Percentiles rank a stretch among this genome's conserved stretches.
phyloP scores from a whole-genome alignment of 2,329 filamentous ascomycete species.

The Fusarium vanettenii region DNA sequence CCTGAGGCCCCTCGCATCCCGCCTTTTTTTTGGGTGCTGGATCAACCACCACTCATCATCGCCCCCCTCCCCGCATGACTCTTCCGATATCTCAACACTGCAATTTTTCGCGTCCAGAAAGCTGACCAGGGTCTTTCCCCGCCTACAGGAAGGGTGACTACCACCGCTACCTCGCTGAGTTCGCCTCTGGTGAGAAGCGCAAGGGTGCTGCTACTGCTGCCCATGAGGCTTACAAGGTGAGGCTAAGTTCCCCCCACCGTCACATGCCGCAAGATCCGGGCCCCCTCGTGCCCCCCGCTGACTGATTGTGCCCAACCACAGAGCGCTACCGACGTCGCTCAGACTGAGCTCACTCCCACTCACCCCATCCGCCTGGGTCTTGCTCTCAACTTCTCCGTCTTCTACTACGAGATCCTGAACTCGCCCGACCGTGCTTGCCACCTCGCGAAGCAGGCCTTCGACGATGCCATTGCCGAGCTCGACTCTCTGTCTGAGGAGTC shows the following conservation, averaged over 20 bases:
- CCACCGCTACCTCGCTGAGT: constrained; percentile 95
- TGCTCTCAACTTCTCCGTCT: constrained; percentile 98
- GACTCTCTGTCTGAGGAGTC: constrained; percentile 98
- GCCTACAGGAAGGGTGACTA: constrained; percentile 90
- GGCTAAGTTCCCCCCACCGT: constrained; percentile 42
- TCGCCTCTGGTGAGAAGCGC: constrained; percentile 91
- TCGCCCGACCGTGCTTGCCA: constrained; percentile 98
- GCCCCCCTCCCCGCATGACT: constrained; percentile 13
- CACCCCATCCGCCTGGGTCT: constrained; percentile 98
- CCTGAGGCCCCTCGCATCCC: constrained; percentile 32
- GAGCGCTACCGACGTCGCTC: constrained; percentile 98
- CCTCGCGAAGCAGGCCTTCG: constrained; percentile 98
- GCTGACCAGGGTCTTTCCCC: constrained; percentile 51
- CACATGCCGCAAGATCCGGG: constrained; percentile 44
- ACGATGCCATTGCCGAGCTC: constrained; percentile 97
- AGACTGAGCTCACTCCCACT: constrained; percentile 96
- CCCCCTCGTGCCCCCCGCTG: constrained; percentile 28
- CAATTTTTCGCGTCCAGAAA: constrained; percentile 9
- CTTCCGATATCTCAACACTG: constrained; percentile 1
- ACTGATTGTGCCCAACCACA: constrained; percentile 51
- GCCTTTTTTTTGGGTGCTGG: constrained; percentile 21
- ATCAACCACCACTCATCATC: constrained; percentile 19
- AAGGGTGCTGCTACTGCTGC: constrained; percentile 88
- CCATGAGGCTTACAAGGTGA: constrained; percentile 97
- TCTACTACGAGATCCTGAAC: constrained; percentile 99